These are phyloP conservation scores for Psidium friedrichsthalianum DNA, from an alignment of 345 rosid species.

Conservation along the genomic window DNA sequence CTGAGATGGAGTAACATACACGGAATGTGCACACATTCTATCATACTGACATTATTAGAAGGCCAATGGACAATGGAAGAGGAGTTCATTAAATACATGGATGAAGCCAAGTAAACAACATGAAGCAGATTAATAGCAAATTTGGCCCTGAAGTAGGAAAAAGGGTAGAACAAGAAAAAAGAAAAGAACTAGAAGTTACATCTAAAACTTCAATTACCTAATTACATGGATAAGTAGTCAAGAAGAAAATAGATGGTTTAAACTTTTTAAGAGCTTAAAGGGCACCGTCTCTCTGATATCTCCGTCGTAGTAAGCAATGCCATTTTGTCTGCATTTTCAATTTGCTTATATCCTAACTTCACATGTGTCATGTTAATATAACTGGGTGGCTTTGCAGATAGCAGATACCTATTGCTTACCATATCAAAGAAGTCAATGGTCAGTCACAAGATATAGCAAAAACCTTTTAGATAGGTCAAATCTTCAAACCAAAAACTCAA, in stretches of 20 bases:
- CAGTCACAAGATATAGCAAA: neutral
- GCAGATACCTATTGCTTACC: neutral
- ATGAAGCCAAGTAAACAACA: neutral
- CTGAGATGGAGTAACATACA: neutral
- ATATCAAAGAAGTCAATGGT: neutral
- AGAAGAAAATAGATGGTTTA: neutral
- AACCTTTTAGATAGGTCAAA: neutral
- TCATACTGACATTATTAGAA: neutral
- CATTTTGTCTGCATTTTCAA: neutral
- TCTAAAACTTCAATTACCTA: neutral
- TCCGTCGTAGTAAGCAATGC: neutral
- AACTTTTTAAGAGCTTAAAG: neutral
- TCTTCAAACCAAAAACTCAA: neutral
- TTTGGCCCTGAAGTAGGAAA: neutral
- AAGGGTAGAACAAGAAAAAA: neutral
- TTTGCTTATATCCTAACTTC: neutral
- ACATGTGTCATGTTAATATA: neutral
- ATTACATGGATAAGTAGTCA: neutral
- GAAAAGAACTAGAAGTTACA: neutral
- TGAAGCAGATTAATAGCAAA: neutral
- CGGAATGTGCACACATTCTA: neutral
- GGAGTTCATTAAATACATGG: neutral
- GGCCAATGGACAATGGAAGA: neutral
- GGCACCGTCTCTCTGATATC: neutral
- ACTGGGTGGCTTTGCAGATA: neutral